Evolutionary conservation across 805 yeast species (phyloP), one percentile per base, ranked within the genome.

Genomic region (Kodamaea sagamina): DNA sequence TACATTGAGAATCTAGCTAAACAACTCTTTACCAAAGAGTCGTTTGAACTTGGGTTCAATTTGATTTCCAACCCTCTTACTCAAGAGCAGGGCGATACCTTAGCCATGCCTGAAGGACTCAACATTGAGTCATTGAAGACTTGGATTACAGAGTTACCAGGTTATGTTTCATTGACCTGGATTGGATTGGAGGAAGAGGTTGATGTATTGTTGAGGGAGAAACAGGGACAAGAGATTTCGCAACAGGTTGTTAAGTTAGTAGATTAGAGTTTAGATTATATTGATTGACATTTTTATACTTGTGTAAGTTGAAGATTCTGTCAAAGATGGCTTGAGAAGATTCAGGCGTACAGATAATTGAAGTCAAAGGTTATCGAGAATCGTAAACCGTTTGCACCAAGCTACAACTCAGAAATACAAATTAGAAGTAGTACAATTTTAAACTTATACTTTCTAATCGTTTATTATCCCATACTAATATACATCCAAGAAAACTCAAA

Each of bases 61-160:
- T 51, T 80, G 48, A 53, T 76, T 15, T 58, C 55, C 2, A 60
- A 65, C 36, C 61, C 44, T 2, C 13, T 53, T 6, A 54, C 62
- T 4, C 32, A 17, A 4, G 35, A 27, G 3, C 31, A 47, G 4
- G 54, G 49, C 0, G 47, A 50, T 6, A 18, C 19, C 6, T 49
- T 79, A 19, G 17, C n/a, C 1, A 57, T 72, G 6, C 89, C 90
- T 0, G 82, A 79, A 18, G 75, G 74, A 0, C 57, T 66, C 17
- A 50, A 57, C 0, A 27, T 52, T 0, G 64, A 57, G 1, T 68
- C 57, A 8, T 74, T 72, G 47, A 28, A 40, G 2, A 45, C 49
- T 2, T 86, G 90, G 89, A 69, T 83, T 15, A 49, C 59, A 0
- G 32, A 50, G 0, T 61, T 85, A 32, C 89, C 89, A 0, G 75